Evolutionary conservation across 768 basidiomycete genomes (phyloP), one percentile per base, ranked within the genome.

Genomic region (Pisolithus tinctorius): DNA sequence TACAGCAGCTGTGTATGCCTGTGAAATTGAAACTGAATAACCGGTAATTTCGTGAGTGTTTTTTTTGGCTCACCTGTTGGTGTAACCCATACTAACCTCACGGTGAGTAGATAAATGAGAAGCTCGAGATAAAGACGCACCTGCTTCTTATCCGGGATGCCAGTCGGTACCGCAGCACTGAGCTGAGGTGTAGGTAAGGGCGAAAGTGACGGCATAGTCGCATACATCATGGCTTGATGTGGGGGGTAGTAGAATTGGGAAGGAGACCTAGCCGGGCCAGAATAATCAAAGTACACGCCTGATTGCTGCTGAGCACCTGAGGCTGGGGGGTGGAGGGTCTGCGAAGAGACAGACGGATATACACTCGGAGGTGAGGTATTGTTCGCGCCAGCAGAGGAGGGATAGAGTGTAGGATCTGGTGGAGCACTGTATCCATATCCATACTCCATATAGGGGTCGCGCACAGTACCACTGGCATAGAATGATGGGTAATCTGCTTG

Each of bases 161-260:
- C 65, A 17, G 69, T 61, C 34, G 76, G 72, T 41, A 66, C 63
- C 20, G 74, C 63, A 40, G 73, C 59, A 31, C 67, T 61, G 26
- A 79, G 51, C 50, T 80, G 80, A 23, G 76, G 67, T n/a, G 73
- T 69, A 7, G 75, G 66, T 71, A 84, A 76, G 25, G 81, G 74
- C 5, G 81, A 79, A 48, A 77, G 76, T 26, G 76, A 67, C 13
- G 78, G 70, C 26, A 74, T 72, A 11, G 72, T 64, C 52, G 80
- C 75, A 64, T 82, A 86, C 53, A 86, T 69, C 61, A 86, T 72
- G 6, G 79, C 67, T 59, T 83, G 84, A 53, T 72, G 74, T 13
- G 76, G 60, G 27, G 80, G 73, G 60, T 81, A 84, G 60, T 74
- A 88, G 60, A 75, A 86, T 53, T 80, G 84, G 11, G 82, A 79